Evolutionary conservation across 768 basidiomycete genomes (phyloP), one percentile per base, ranked within the genome.

Genomic region (Lactifluus pinguis): DNA sequence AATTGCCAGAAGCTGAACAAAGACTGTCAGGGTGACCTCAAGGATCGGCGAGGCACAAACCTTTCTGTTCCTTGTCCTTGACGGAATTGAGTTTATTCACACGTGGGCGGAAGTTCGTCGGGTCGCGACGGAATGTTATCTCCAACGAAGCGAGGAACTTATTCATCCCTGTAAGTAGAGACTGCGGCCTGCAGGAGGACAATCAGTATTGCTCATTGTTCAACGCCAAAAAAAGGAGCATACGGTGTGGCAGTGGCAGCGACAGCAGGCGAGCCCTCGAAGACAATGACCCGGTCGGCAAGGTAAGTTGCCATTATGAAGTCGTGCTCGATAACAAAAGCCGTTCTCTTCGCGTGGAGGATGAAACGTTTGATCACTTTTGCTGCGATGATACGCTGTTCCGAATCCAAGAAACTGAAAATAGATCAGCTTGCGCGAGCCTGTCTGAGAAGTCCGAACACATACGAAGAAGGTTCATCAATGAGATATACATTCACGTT

Each of bases 231-330:
- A 49, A 45, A 41, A 60, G 44, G 19, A 17, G 79, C 88, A 69
- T 72, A 95, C 91, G 87, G 91, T 29, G 90, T 89, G 19, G 97
- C 97, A 44, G 86, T 95, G 17, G 97, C 95, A 53, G 86, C 56
- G 53, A 94, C 74, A 45, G 94, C 95, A 6, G 97, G 95, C 68
- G 84, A 74, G 42, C 91, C 91, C 71, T 89, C 86, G 68, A 92
- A 95, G 13, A 95, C 92, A 61, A 95, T 93, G 68, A 97, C 93
- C 49, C 95, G 89, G 72, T 99, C 97, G 45, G 97, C 95, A 58
- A 99, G 89, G 74, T 99, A 98, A 2, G 95, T 98, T 4, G 95
- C 95, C 95, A 98, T 98, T 77, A 98, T 97, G 74, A 99, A 98
- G 78, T 98, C 95, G 84, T 99, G 97, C 81, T 99, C 97, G 70